Conservation (phyloP, 495 filamentous ascomycete genomes). For the Cercophora scortea region DNA sequence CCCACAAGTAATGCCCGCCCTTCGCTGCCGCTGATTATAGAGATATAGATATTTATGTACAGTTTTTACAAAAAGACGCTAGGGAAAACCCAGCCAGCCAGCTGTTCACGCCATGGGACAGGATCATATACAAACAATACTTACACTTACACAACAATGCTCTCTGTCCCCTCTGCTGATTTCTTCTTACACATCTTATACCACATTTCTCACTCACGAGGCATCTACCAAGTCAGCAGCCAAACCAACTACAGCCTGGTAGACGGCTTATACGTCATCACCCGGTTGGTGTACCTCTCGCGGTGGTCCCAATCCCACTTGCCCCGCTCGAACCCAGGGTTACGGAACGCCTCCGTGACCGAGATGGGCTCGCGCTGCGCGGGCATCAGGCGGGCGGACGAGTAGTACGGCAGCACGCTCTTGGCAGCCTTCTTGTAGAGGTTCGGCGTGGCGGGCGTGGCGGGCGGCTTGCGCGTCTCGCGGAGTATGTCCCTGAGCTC, state of each 20-base stretch:
- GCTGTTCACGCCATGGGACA: too few relatives aligned
- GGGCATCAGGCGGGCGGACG: conserved; percentile 16
- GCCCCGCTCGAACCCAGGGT: neutral
- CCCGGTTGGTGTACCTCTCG: neutral
- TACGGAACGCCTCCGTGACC: conserved; percentile 13
- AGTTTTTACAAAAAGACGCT: too few relatives aligned
- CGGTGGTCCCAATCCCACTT: neutral
- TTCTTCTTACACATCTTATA: too few relatives aligned
- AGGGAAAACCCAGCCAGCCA: too few relatives aligned
- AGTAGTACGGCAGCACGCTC: conserved; percentile 21
- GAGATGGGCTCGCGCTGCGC: conserved; percentile 20
- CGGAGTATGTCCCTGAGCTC: conserved; percentile 69
- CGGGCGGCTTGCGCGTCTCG: conserved; percentile 30
- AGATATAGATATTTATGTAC: too few relatives aligned
- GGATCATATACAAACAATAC: too few relatives aligned
- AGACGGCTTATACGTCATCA: neutral
- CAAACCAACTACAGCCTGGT: neutral
- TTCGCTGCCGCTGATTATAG: too few relatives aligned
- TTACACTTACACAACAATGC: too few relatives aligned
- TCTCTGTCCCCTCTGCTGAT: too few relatives aligned
- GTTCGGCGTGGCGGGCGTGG: neutral
- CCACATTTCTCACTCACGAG: too few relatives aligned
- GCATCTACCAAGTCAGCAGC: too few relatives aligned
- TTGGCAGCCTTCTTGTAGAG: conserved; percentile 6
- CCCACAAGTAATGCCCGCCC: too few relatives aligned